Conservation (phyloP, 495 filamentous ascomycete genomes). For the Gamarada debralockiae region DNA sequence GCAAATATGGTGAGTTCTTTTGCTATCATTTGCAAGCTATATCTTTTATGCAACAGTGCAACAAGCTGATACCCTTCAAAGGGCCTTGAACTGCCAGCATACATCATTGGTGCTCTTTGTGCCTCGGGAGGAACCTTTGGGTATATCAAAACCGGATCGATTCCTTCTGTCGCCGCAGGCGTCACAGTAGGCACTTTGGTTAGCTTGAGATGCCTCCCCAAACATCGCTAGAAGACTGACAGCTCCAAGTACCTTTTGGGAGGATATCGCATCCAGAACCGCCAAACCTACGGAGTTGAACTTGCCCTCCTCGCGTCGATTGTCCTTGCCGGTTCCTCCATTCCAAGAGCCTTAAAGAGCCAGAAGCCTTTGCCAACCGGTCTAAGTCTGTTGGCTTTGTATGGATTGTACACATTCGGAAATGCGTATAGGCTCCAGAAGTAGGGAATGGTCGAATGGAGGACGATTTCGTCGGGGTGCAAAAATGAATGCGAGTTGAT, state of each 20-base stretch:
- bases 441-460: neutral
- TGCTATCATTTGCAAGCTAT: neutral
- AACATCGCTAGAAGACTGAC: neutral
- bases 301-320: slow-evolving; percentile 73
- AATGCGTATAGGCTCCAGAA: slow-evolving; percentile 38
- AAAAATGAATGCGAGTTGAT: neutral
- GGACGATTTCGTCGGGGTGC: neutral
- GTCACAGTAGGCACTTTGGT: slow-evolving; percentile 65
- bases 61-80: slow-evolving; percentile 15
- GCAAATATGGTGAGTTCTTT: slow-evolving; percentile 15
- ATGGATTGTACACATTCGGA: slow-evolving; percentile 58
- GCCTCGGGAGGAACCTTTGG: slow-evolving; percentile 83
- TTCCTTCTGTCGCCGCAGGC: slow-evolving; percentile 83
- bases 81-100: slow-evolving; percentile 53
- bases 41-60: neutral
- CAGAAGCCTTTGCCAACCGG: slow-evolving; percentile 73
- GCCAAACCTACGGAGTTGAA: slow-evolving; percentile 69
- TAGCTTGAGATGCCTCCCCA: neutral
- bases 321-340: slow-evolving; percentile 73
- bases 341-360: slow-evolving; percentile 78
- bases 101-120: slow-evolving; percentile 75
- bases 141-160: slow-evolving; percentile 73
- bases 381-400: slow-evolving; percentile 60
- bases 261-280: slow-evolving; percentile 62
- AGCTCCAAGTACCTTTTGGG: slow-evolving; percentile 59